phyloP scores from a whole-genome alignment of 331 rosid genomes.

The Malus hybrid region DNA sequence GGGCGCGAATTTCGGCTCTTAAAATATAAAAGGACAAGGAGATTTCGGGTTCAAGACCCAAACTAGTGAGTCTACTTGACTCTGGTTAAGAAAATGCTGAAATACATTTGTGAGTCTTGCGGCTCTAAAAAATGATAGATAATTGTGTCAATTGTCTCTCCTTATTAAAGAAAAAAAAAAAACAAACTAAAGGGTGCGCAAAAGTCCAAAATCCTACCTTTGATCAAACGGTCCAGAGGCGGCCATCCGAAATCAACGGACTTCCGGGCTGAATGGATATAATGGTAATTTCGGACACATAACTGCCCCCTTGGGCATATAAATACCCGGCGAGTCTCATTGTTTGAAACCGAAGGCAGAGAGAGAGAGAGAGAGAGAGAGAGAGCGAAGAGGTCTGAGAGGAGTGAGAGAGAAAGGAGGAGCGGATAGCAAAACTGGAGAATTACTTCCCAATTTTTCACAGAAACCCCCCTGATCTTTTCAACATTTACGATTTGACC shows the following conservation, averaged over 20 bases:
- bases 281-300: constrained; percentile 28
- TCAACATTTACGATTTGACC: constrained; percentile 19
- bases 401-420: not conserved
- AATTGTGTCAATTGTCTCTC: accelerated
- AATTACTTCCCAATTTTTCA: not conserved
- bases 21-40: too few relatives aligned
- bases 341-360: constrained; percentile 22
- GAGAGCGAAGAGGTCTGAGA: constrained; percentile 2
- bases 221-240: constrained; percentile 5
- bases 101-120: too few relatives aligned
- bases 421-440: not conserved
- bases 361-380: constrained; percentile 5
- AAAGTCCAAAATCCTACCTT: not conserved
- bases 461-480: constrained; percentile 6
- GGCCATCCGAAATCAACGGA: not conserved
- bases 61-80: too few relatives aligned
- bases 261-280: not conserved
- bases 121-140: accelerated
- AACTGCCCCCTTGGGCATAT: constrained; percentile 26
- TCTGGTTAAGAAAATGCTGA: accelerated
- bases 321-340: constrained; percentile 10
- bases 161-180: too few relatives aligned
- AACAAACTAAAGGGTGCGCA: not conserved
- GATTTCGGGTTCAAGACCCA: too few relatives aligned
- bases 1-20: accelerated